Evolutionary conservation across 2,329 filamentous ascomycete species (phyloP), one percentile per base, ranked within the genome.

Genomic region (Parafenestella ontariensis): DNA sequence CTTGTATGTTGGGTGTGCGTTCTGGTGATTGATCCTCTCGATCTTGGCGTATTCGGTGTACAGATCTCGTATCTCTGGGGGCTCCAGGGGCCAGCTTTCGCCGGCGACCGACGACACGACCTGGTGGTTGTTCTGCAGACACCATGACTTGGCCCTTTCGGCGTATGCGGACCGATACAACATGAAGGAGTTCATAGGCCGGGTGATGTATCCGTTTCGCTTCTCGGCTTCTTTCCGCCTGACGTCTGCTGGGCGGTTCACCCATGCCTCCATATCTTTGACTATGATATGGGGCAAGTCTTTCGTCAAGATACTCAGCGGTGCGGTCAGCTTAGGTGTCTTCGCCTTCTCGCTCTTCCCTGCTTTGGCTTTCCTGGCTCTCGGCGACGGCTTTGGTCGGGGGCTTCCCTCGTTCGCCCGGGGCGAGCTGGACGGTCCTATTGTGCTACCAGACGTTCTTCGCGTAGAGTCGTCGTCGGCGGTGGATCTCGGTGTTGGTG

Each of bases 161-260:
- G 96, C 91, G 71, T 91, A 97, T 6, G 92, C 91, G 62, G 95
- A 96, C 37, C 95, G 89, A 75, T 99, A 99, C 46, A 99, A 82
- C 89, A 99, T 96, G 79, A 98, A 99, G 0, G 91, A 94, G 75
- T 99, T 99, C 89, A 97, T 96, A 2, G 95, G 93, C 26, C 95
- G 85, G 68, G 94, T 92, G 64, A 98, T 85, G 72, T 93, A 92
- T 23, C 90, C 90, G 31, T 87, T 91, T 52, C 87, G 84, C 65
- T 85, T 84, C 39, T 86, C 83, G 9, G 89, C 87, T 73, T 96
- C 92, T 49, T 80, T 77, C 44, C 81, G 81, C 52, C 94, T 85
- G 6, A 83, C 82, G 52, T 91, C 87, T 1, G 81, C 77, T 9
- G 89, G 81, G 46, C 94, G 85, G 66, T 89, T 86, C 31, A 96